A percentile compares a stretch with the other conserved stretches of the same genome.
Conservation (phyloP, 129 eudicot genomes). For the Escallonia rubra region DNA sequence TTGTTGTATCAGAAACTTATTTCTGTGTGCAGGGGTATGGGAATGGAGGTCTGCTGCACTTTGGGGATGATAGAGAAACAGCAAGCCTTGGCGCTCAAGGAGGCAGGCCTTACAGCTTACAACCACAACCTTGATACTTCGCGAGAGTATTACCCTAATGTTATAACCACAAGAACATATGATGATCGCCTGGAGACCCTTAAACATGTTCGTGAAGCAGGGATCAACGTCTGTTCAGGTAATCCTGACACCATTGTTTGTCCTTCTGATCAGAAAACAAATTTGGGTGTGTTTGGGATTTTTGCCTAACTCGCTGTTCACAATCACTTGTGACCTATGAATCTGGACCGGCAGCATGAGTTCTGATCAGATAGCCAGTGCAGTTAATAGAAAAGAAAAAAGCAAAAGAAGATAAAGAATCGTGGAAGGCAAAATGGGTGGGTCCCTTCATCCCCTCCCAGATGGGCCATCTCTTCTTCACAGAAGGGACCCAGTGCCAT, state of each 20-base stretch:
- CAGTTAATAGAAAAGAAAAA: no score
- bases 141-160: slow-evolving; percentile 88
- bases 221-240: slow-evolving; percentile 98
- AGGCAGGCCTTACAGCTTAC: slow-evolving; percentile 97
- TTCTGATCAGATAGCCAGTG: no score
- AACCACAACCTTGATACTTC: slow-evolving; percentile 99
- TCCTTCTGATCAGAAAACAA: not conserved
- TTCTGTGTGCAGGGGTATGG: slow-evolving; percentile 67
- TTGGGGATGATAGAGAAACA: slow-evolving; percentile 97
- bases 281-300: not conserved
- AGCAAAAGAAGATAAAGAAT: no score
- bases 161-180: slow-evolving; percentile 82
- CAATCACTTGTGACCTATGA: no score
- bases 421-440: no score
- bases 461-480: no score
- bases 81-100: slow-evolving; percentile 84
- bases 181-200: slow-evolving; percentile 93
- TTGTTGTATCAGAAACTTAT: not conserved
- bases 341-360: no score
- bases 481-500: no score
- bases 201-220: slow-evolving; percentile 93
- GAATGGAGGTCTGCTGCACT: slow-evolving; percentile 99
- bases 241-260: not conserved
- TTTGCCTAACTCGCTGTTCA: no score
- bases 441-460: no score